phyloP scores from a whole-genome alignment of 768 basidiomycete species.

The Mycena olivaceomarginata region DNA sequence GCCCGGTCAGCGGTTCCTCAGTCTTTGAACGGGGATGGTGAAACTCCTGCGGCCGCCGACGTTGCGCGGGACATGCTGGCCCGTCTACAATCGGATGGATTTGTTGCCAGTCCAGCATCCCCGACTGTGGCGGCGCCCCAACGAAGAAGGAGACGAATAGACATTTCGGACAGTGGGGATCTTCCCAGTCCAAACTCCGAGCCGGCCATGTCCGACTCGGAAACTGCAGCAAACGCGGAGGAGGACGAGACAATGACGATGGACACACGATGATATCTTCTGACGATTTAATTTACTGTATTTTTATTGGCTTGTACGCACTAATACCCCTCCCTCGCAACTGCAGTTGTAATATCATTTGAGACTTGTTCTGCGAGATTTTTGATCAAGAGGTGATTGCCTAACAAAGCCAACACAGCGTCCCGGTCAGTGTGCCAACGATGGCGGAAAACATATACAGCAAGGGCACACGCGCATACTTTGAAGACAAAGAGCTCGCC shows the following conservation, averaged over 20 bases:
- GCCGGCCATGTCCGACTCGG: constrained; percentile 28
- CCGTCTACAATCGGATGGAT: constrained; percentile 82
- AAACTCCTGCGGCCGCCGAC: constrained; percentile 62
- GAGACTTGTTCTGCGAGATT: neutral
- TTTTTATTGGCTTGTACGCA: constrained; percentile 29
- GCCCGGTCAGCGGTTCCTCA: constrained; percentile 55
- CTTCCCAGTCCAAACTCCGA: constrained; percentile 28
- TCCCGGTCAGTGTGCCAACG: constrained; percentile 33
- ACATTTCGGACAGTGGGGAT: constrained; percentile 40
- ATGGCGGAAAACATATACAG: constrained; percentile 96
- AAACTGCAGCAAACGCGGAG: constrained; percentile 23
- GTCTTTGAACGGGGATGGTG: constrained; percentile 58
- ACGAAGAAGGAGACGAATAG: constrained; percentile 61
- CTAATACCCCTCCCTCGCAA: constrained; percentile 15
- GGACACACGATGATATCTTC: constrained; percentile 35
- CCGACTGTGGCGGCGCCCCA: constrained; percentile 64
- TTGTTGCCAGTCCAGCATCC: constrained; percentile 67
- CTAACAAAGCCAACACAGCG: constrained; percentile 4
- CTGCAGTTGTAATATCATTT: constrained; percentile 33
- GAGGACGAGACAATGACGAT: constrained; percentile 6
- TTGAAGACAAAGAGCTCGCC: constrained; percentile 94
- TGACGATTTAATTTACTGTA: constrained; percentile 42
- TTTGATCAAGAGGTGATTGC: neutral
- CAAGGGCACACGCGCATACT: constrained; percentile 94
- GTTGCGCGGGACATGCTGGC: constrained; percentile 87